Conservation (phyloP, 2,329 filamentous ascomycete genomes). For the Falciphora oryzae region DNA sequence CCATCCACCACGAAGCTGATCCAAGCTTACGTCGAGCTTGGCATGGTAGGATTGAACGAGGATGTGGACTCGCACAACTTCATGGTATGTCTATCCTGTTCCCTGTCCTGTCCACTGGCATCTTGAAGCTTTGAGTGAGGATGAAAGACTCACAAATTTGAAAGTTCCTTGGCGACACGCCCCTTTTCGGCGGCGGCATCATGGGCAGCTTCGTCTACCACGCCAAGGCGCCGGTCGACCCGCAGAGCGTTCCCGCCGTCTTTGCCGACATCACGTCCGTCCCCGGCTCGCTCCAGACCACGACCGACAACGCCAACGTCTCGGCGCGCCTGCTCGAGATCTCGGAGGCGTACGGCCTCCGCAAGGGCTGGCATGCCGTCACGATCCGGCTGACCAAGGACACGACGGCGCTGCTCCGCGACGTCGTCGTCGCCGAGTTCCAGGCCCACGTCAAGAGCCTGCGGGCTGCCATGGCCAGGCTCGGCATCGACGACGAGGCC, state of each 20-base stretch:
- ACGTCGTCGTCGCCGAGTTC: slow-evolving; percentile 21
- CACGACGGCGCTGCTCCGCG: slow-evolving; percentile 20
- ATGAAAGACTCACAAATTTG: not conserved
- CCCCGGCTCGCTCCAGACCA: slow-evolving; percentile 16
- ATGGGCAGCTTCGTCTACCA: slow-evolving; percentile 3
- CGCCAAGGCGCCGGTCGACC: not conserved
- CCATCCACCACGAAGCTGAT: slow-evolving; percentile 21
- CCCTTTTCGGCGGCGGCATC: not conserved
- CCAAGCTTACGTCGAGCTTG: not conserved
- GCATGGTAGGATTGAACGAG: not conserved
- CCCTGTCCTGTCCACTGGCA: too few relatives aligned
- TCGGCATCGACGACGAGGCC: not conserved
- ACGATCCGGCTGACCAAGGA: slow-evolving; percentile 18
- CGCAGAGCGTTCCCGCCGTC: slow-evolving; percentile 19
- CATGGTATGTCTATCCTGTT: not conserved
- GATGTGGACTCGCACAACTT: slow-evolving; percentile 4
- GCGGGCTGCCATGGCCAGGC: not conserved
- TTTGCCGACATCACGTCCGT: slow-evolving; percentile 22
- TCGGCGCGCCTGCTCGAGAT: slow-evolving; percentile 21
- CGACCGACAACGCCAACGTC: slow-evolving; percentile 20
- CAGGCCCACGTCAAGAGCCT: not conserved
- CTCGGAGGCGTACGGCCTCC: slow-evolving; percentile 18
- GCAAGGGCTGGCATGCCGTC: slow-evolving; percentile 26
- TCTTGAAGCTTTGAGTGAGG: too few relatives aligned
- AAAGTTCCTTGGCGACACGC: not conserved